Conservation (phyloP, 2,329 filamentous ascomycete species). For the Cladosporium sp. region DNA sequence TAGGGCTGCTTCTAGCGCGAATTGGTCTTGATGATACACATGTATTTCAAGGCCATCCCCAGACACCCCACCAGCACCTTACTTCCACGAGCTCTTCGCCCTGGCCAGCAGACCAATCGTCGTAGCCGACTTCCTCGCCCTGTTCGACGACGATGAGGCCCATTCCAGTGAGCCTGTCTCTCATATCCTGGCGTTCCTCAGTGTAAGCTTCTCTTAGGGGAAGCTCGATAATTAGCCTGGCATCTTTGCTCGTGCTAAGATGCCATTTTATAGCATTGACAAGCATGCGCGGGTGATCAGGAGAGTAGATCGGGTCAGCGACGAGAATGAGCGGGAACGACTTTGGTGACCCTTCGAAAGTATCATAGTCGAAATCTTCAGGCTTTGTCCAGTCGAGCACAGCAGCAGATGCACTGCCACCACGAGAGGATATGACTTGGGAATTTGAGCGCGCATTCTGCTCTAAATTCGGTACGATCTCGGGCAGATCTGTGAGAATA, state of each 20-base stretch:
- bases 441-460: constrained; percentile 67
- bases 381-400: constrained; percentile 71
- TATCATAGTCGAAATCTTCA: constrained; percentile 12
- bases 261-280: constrained; percentile 66
- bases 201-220: constrained; percentile 71
- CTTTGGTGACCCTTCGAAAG: constrained; percentile 14
- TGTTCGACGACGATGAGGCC: constrained; percentile 55
- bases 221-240: constrained; percentile 73
- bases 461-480: constrained; percentile 77
- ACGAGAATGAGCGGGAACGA: constrained; percentile 64
- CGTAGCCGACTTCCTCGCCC: constrained; percentile 61
- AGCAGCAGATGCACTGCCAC: constrained; percentile 58
- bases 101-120: constrained; percentile 66
- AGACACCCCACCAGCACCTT: constrained; percentile 68
- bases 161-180: constrained; percentile 54
- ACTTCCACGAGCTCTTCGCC: constrained; percentile 43
- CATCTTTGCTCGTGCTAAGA: constrained; percentile 52
- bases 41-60: constrained; percentile 28
- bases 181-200: constrained; percentile 61
- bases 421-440: constrained; percentile 49
- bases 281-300: constrained; percentile 73
- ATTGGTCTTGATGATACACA: too few species aligned
- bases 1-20: too few species aligned
- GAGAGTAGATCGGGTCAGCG: constrained; percentile 83
- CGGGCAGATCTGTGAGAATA: constrained; percentile 74